Evolutionary conservation across 768 basidiomycete genomes (phyloP), one percentile per base, ranked within the genome.

Genomic region (Serpula lacrymans): DNA sequence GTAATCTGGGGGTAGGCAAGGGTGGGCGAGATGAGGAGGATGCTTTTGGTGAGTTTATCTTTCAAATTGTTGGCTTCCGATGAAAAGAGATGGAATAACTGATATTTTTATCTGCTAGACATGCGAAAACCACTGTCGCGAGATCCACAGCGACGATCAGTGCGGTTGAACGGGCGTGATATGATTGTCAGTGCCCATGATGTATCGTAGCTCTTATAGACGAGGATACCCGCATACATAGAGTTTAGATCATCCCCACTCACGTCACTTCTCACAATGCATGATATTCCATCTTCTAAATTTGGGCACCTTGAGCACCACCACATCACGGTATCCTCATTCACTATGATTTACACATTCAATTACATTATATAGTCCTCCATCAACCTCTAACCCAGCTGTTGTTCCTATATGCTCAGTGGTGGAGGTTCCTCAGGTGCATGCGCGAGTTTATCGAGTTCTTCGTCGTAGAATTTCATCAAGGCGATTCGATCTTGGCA

Each of bases 1-100:
- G 83, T 13, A 78, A 69, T 47, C 62, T 89, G n/a, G 84, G 84
- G 2, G 55, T 77, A 35, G 90, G 89, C 16, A 82, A 80, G 50
- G 80, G 80, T n/a, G 82, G 79, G 10, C 73, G 77, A 56, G 85
- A 88, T 45, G 87, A 93, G 53, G 90, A 93, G 53, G 88, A 94
- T 59, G 91, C 89, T 27, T 94, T 88, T 60, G 92, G 91, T 92
- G 60, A 43, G 84, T 77, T 2, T 12, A 25, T 23, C 29, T 33
- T n/a, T 23, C 14, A 32, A 30, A 39, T 13, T 31, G 11, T 12
- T 17, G 24, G 22, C 31, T 22, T 20, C 22, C n/a, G 24, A 31
- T 18, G 3, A n/a, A n/a, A n/a, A n/a, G n/a, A n/a, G n/a, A n/a
- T n/a, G n/a, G n/a, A n/a, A n/a, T 21, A 3, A 0, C 11, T 31